Base-by-base conservation (phyloP, 1,139 yeast genomes). In the Candida tetrigidarum region DNA sequence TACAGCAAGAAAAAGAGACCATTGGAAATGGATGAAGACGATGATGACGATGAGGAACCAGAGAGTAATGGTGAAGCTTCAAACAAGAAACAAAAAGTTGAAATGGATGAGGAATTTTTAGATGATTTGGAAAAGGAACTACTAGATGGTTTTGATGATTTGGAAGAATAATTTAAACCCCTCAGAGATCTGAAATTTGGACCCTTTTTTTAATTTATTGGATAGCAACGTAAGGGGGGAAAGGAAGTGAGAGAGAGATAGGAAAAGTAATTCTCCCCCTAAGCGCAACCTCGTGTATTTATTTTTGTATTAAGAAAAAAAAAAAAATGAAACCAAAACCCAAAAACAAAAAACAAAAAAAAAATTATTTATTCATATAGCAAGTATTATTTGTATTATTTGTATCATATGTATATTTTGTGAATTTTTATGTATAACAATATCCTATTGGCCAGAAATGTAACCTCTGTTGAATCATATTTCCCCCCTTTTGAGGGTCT, bases 51-150 rank as follows among this genome's bases (percentile, higher is more conserved):
- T 18, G 49, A 44, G 7, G 47, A 44, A 27, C 48, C 26, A 29
- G 38, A 41, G 14, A 35, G 28, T n/a, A 23, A 29, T 11, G 52
- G 37, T 11, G 36, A 28, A n/a, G 11, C 25, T 1, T 10, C 41
- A 10, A 12, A 22, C 26, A 51, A 55, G 42, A 50, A 51, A 33
- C 49, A 50, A 32, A 47, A 47, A 40, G 32, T 38, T 26, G 42
- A 37, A 27, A 28, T 37, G 9, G 42, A 43, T n/a, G 55, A 50
- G 16, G 59, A 56, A 12, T 69, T 67, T 26, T 51, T 73, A 44
- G 78, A 73, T 41, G 80, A 71, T 48, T 67, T 75, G 27, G 80
- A 75, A 50, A 67, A 73, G 50, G 80, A 74, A 52, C 60, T 75
- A 37, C 58, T 74, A 36, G 77, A 73, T 49, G 79, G 76, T 6